Conservation (phyloP, 805 yeast species). For the Candida montana region DNA sequence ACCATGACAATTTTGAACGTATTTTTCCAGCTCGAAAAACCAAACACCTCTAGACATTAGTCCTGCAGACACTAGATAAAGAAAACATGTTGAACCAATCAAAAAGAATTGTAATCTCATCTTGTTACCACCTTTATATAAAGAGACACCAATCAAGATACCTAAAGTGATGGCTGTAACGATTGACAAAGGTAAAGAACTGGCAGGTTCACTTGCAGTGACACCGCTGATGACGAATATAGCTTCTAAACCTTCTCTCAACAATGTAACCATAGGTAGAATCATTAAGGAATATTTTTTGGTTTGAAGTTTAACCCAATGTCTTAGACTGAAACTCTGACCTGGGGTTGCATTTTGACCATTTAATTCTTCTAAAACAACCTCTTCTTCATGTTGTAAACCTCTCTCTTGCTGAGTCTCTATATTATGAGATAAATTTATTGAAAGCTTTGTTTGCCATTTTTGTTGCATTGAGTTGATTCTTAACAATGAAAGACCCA, state of each 20-base stretch:
- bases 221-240: conserved; percentile 90
- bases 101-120: conserved; percentile 71
- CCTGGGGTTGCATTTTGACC: background rate
- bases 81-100: conserved; percentile 71
- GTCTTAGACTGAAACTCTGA: conserved; percentile 7
- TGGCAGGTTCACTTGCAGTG: conserved; percentile 64
- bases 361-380: conserved; percentile 14
- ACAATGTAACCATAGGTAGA: conserved; percentile 76
- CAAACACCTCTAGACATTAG: conserved; percentile 84
- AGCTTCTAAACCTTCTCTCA: conserved; percentile 90
- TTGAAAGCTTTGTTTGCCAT: conserved; percentile 68
- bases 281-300: conserved; percentile 68
- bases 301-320: conserved; percentile 14
- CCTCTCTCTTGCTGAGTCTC: conserved; percentile 12
- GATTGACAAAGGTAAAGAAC: conserved; percentile 62
- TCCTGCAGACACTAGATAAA: conserved; percentile 85
- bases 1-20: conserved; percentile 70
- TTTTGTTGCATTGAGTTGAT: conserved; percentile 79
- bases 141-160: conserved; percentile 52
- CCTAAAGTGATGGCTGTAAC: conserved; percentile 58
- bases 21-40: conserved; percentile 78
- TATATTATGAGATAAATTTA: conserved; percentile 44
- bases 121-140: conserved; percentile 77
- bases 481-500: conserved; percentile 82
- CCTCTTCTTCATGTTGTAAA: conserved; percentile 13